Conservation (phyloP, 2,329 filamentous ascomycete genomes). For the Curvularia eragrostidis region DNA sequence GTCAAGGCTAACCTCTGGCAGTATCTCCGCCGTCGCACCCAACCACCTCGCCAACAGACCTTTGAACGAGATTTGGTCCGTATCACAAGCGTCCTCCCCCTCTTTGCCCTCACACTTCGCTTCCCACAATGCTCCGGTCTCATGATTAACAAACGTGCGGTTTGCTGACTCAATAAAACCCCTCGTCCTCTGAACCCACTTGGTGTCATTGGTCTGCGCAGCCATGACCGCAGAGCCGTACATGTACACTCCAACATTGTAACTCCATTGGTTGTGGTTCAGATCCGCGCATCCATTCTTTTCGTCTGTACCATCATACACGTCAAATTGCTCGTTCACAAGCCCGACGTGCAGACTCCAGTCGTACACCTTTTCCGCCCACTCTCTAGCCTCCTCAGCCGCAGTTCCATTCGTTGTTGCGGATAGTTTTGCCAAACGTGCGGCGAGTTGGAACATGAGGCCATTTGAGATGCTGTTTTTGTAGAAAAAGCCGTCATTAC, state of each 20-base stretch:
- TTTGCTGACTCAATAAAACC: constrained; percentile 47
- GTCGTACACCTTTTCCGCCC: constrained; percentile 69
- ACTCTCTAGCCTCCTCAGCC: constrained; percentile 51
- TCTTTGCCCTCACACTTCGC: constrained; percentile 63
- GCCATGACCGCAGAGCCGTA: constrained; percentile 53
- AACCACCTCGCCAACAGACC: constrained; percentile 38
- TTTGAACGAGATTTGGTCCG: constrained; percentile 75
- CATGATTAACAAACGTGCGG: constrained; percentile 30
- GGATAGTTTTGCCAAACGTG: constrained; percentile 65
- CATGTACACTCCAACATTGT: constrained; percentile 61
- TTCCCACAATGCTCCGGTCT: constrained; percentile 56
- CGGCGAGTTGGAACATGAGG: constrained; percentile 77
- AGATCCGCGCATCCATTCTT: constrained; percentile 52
- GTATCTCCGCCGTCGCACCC: constrained; percentile 31
- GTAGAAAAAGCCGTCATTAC: constrained; percentile 72
- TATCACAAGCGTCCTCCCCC: constrained; percentile 61
- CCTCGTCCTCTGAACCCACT: constrained; percentile 34
- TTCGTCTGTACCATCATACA: constrained; percentile 60
- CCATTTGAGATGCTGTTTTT: constrained; percentile 82
- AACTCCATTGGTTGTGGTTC: constrained; percentile 56
- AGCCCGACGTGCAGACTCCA: constrained; percentile 58
- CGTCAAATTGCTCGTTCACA: constrained; percentile 56
- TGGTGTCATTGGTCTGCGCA: constrained; percentile 24
- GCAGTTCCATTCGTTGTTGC: constrained; percentile 65
- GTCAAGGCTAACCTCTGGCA: constrained; percentile 27